phyloP scores from a whole-genome alignment of 192 early-diverging fungal species.

The Powellomyces hirtus region DNA sequence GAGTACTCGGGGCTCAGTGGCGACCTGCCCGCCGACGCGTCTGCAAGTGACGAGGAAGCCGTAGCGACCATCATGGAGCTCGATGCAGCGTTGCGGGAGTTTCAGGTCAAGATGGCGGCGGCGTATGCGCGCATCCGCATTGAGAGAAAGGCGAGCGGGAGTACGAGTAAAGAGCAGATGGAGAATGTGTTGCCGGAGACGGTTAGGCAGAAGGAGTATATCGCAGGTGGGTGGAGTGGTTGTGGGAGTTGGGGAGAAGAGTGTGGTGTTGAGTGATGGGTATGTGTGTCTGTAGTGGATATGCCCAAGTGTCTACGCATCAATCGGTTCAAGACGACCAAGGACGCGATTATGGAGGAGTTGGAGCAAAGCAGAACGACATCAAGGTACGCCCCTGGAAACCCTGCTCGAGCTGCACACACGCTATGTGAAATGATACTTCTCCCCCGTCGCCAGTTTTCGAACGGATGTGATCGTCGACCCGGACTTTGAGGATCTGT shows the following conservation, averaged over 20 bases:
- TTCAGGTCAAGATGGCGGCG: slow-evolving; percentile 47
- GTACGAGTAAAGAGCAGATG: slow-evolving; percentile 41
- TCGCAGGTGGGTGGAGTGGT: slow-evolving; percentile 35
- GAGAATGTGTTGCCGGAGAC: slow-evolving; percentile 50
- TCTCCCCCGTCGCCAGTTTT: background rate
- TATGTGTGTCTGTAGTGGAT: slow-evolving; percentile 31
- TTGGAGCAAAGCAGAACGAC: slow-evolving; percentile 34
- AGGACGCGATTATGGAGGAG: slow-evolving; percentile 59
- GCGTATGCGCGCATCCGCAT: slow-evolving; percentile 54
- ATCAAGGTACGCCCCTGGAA: background rate
- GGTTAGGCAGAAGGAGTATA: slow-evolving; percentile 47
- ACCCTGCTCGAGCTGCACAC: too few relatives aligned
- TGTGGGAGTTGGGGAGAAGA: background rate
- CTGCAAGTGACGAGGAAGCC: slow-evolving; percentile 4
- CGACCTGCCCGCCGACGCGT: slow-evolving; percentile 5
- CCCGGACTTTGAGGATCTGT: slow-evolving; percentile 46
- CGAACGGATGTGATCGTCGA: slow-evolving; percentile 39
- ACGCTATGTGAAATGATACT: background rate
- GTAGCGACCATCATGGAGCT: slow-evolving; percentile 43
- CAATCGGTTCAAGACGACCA: slow-evolving; percentile 63
- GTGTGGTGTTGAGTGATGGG: background rate
- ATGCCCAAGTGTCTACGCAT: slow-evolving; percentile 83
- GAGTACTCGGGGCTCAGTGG: slow-evolving; percentile 43
- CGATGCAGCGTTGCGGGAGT: slow-evolving; percentile 29
- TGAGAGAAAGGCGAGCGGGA: slow-evolving; percentile 42